These are phyloP conservation scores for Quaeritorhiza haematococci DNA, from an alignment of 371 early-diverging fungal genomes.

Conservation along the genomic window DNA sequence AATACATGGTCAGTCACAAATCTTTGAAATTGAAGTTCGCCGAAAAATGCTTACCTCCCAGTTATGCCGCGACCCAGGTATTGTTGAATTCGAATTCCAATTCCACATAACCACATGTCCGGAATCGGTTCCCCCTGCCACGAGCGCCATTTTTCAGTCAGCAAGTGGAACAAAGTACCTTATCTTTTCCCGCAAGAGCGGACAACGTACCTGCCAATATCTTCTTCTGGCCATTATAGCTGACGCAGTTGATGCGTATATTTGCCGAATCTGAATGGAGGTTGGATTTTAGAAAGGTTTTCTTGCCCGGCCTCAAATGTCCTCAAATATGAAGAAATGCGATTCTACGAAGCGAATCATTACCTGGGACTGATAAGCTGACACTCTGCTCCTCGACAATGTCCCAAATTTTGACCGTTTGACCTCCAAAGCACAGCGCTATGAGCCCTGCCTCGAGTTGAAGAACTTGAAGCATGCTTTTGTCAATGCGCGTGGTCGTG, in stretches of 20 bases:
- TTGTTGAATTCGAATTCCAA: neutral
- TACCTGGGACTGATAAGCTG: neutral
- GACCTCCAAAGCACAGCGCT: neutral
- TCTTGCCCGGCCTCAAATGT: too few relatives aligned
- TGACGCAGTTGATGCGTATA: constrained; percentile 11
- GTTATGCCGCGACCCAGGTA: neutral
- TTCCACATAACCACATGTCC: constrained; percentile 22
- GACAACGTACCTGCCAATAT: constrained; percentile 21
- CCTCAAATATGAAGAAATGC: too few relatives aligned
- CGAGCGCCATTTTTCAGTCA: too few relatives aligned
- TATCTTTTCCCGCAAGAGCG: too few relatives aligned
- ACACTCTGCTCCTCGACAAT: neutral
- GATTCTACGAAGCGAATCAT: too few relatives aligned
- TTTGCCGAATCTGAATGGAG: constrained; percentile 14
- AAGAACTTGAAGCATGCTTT: neutral
- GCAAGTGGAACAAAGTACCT: too few relatives aligned
- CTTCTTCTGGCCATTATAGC: constrained; percentile 17
- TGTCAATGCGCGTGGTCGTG: neutral
- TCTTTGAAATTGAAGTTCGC: too few relatives aligned
- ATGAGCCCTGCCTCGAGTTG: neutral
- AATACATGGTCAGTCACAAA: too few relatives aligned
- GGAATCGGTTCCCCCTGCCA: constrained; percentile 25
- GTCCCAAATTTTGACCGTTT: neutral
- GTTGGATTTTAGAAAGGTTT: too few relatives aligned
- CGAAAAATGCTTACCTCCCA: constrained; percentile 9